Evolutionary conservation across 306 rosid genomes (phyloP).

Genomic region (Pachyrhizus erosus): DNA sequence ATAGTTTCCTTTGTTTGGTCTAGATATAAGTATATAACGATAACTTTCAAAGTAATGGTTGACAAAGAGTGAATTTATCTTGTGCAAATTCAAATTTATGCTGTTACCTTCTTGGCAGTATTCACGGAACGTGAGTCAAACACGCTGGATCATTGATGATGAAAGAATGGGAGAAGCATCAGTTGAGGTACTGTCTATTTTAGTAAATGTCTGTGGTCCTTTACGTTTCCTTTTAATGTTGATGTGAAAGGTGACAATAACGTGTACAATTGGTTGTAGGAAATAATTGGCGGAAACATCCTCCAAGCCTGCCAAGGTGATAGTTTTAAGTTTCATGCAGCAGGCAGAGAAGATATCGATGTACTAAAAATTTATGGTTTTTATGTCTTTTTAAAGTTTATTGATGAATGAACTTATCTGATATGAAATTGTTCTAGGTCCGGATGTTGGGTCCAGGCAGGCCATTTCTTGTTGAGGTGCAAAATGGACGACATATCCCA

Average conservation of each 20-base stretch:
- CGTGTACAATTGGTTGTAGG: conserved; percentile 58
- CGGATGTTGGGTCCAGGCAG: conserved; percentile 96
- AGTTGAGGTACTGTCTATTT: conserved; percentile 70
- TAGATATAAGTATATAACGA: conserved; percentile 13
- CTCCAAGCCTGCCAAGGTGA: conserved; percentile 79
- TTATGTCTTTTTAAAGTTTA: conserved; percentile 28
- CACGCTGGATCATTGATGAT: conserved; percentile 91
- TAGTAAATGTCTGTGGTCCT: conserved; percentile 21
- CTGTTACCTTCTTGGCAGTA: conserved; percentile 60
- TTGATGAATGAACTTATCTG: conserved; percentile 40
- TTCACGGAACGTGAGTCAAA: conserved; percentile 96
- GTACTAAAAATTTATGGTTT: conserved; percentile 52
- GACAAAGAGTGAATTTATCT: conserved; percentile 29
- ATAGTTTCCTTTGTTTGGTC: conserved; percentile 17
- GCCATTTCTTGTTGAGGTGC: conserved; percentile 93
- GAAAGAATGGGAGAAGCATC: conserved; percentile 99
- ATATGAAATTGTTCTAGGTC: conserved; percentile 59
- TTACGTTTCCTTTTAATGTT: conserved; percentile 33
- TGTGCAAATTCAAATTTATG: conserved; percentile 40
- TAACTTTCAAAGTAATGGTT: conserved; percentile 31
- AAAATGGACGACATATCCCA: conserved; percentile 68
- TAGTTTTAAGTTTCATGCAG: conserved; percentile 91
- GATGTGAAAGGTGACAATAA: conserved; percentile 42
- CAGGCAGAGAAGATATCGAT: conserved; percentile 98
- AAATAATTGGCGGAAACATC: conserved; percentile 74